phyloP scores from a whole-genome alignment of 169 alveolate genomes.

The Plasmodium fragile region DNA sequence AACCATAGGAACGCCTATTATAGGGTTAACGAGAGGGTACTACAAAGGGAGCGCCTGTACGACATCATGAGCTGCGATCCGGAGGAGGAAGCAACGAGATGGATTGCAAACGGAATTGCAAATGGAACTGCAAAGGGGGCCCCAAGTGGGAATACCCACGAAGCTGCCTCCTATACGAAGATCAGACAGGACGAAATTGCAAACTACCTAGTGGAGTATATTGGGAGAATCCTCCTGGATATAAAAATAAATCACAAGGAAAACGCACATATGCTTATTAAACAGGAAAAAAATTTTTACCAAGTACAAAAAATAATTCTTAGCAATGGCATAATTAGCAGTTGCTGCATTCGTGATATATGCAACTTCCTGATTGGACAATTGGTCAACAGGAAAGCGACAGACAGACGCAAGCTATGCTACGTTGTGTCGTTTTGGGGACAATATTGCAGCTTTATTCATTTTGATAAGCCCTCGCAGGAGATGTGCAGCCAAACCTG shows the following conservation, averaged over 20 bases:
- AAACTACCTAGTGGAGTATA: constrained; percentile 53
- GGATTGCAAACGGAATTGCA: not conserved
- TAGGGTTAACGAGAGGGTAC: not conserved
- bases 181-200: constrained; percentile 14
- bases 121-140: not conserved
- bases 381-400: not conserved
- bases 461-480: constrained; percentile 43
- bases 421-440: constrained; percentile 50
- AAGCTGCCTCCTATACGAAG: not conserved
- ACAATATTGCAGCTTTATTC: constrained; percentile 36
- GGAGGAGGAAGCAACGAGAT: not conserved
- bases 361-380: constrained; percentile 29
- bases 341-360: not conserved
- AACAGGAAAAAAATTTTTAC: constrained; percentile 16
- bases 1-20: not conserved
- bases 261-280: constrained; percentile 25
- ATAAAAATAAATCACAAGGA: constrained; percentile 28
- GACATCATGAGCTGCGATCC: not conserved
- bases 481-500: constrained; percentile 33
- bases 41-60: constrained; percentile 16
- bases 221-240: constrained; percentile 67
- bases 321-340: constrained; percentile 55
- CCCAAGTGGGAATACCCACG: not conserved
- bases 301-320: constrained; percentile 70
- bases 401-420: constrained; percentile 10